phyloP scores from a whole-genome alignment of 2,329 filamentous ascomycete genomes.

The Mycosphaerella arachidis region DNA sequence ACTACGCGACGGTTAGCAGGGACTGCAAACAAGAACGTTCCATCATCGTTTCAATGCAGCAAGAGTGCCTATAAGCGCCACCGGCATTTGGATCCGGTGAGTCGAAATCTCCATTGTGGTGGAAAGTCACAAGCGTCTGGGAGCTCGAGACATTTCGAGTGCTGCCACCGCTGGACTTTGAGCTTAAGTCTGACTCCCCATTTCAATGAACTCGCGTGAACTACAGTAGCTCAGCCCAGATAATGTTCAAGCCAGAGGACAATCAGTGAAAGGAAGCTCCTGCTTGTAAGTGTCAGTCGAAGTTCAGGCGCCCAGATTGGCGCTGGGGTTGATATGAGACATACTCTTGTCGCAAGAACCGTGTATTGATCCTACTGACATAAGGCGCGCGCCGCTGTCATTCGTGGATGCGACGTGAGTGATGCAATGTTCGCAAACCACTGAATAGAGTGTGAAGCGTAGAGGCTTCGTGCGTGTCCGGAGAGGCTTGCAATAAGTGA shows the following conservation, averaged over 20 bases:
- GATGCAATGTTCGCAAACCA: background rate
- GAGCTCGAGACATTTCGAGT: no score
- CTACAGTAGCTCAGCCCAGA: no score
- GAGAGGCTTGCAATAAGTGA: no score
- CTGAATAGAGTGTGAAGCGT: no score
- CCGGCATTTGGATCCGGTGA: conserved; percentile 1
- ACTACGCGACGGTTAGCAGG: conserved; percentile 9
- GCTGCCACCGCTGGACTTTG: no score
- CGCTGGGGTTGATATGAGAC: background rate
- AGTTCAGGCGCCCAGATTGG: background rate
- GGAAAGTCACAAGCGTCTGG: background rate
- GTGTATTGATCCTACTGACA: background rate
- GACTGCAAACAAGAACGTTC: background rate
- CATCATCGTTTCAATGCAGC: conserved; percentile 10
- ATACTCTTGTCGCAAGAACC: background rate
- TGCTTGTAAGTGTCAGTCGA: background rate
- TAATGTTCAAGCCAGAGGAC: background rate
- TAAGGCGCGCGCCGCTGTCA: background rate
- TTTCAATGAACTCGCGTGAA: no score
- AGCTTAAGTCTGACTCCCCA: no score
- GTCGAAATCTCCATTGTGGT: conserved; percentile 3
- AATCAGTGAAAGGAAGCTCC: no score
- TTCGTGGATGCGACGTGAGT: background rate
- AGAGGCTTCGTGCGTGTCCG: no score
- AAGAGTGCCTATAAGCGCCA: conserved; percentile 11